A percentile compares a stretch with the other conserved stretches of the same genome.
Evolutionary conservation across 306 rosid genomes (phyloP).

Genomic region (Leucaena leucocephala): DNA sequence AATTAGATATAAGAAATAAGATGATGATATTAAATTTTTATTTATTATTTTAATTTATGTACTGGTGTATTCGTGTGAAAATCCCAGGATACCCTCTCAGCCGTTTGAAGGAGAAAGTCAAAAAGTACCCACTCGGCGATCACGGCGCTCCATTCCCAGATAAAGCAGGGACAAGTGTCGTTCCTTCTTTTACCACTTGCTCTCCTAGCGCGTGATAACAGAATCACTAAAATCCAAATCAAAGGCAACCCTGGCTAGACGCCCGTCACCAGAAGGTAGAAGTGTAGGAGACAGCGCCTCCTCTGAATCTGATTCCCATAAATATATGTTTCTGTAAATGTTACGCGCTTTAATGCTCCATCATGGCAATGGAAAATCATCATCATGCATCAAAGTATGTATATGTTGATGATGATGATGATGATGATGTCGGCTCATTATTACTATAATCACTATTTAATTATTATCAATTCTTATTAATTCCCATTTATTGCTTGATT

Average conservation of each 20-base stretch:
- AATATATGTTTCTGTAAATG: neutral
- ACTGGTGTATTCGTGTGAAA: neutral
- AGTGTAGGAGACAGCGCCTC: neutral
- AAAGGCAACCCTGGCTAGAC: neutral
- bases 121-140: neutral
- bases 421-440: constrained; percentile 19
- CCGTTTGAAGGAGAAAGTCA: neutral
- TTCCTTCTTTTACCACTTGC: no score
- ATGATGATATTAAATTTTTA: no score
- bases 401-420: no score
- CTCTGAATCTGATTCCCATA: neutral
- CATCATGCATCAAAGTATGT: constrained; percentile 30
- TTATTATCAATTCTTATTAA: no score
- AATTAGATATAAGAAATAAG: no score
- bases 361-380: constrained; percentile 15
- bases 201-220: no score
- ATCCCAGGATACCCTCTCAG: neutral
- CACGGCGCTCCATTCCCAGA: neutral
- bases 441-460: no score
- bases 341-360: neutral
- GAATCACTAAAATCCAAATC: no score
- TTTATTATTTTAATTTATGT: no score
- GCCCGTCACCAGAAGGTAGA: neutral
- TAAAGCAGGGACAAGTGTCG: neutral
- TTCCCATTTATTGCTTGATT: neutral